Evolutionary conservation across 2,329 filamentous ascomycete species (phyloP), one percentile per base, ranked within the genome.

Genomic region (Aspergillus sp.): DNA sequence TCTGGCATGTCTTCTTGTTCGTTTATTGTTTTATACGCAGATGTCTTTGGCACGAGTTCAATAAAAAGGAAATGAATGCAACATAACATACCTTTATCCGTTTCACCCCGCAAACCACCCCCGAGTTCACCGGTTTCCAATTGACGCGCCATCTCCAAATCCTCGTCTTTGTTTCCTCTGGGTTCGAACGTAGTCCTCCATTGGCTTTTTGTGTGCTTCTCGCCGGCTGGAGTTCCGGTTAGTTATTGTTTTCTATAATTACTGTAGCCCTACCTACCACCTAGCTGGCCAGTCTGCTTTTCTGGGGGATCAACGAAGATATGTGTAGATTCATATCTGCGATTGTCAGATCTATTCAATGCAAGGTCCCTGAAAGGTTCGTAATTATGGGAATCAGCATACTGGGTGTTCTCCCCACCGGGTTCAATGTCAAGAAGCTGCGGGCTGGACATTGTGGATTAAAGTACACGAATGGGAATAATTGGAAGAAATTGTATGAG

Each of bases 321-420:
- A 44, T 76, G 64, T 45, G 75, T 74, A 44, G 73, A 77, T 67
- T 84, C 81, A 63, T 85, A 83, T 66, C 78, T 80, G 47, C 3
- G 47, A n/a, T 38, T 15, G 7, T 30, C 44, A 38, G 27, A 32
- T n/a, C 3, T 7, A 19, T 19, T 10, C 15, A 19, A 39, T 13
- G 3, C 19, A 39, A 19, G 3, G 1, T 12, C 19, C 10, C 17
- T 39, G 37, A 5, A 30, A 19, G 12, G 19, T 4, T n/a, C 13
- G 19, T 10, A 15, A 42, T 33, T 32, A 20, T 3, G 10, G 22
- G 22, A 10, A n/a, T 44, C 15, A 45, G 55, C 68, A 47, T 71
- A 81, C 74, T 81, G 81, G 4, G 75, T 77, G 49, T 73, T 73
- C 63, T 84, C 79, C 54, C 82, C 82, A 59, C 82, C 81, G 15